Evolutionary conservation across 1,139 yeast genomes (phyloP), one percentile per base, ranked within the genome.

Genomic region (Meyerozyma guilliermondii): DNA sequence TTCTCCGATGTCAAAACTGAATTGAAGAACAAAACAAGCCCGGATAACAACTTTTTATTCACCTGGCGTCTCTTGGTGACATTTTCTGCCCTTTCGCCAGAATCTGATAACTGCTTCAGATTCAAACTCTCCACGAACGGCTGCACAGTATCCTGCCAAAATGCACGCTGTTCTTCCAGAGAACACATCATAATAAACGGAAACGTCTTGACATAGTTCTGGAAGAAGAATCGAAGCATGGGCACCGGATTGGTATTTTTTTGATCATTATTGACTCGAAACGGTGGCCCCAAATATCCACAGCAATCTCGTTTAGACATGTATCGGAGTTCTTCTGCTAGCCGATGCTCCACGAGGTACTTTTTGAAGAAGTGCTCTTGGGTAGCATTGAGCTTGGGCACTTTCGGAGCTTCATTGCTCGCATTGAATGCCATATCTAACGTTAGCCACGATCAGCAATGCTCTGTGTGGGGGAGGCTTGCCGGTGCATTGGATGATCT

Each of bases 281-380:
- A 91, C 0, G 97, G 97, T 7, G 71, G 70, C 0, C 97, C 97
- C 50, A 91, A 75, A 41, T 72, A 60, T 43, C 83, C 69, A 46
- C 88, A 65, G 39, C 89, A 80, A 33, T 76, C 63, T 41, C 80
- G 75, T 47, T 80, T 78, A 43, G 80, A 74, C 41, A 89, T 65
- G 28, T 62, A 60, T 33, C 66, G 76, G 37, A 88, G 68, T 60
- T 91, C 98, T 7, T 72, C 60, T 22, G 74, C 71, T 31, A 89
- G 63, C 53, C 86, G 77, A 13, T 75, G 67, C 49, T 80, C 77
- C 28, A 91, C 65, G 30, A 91, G 69, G 60, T 85, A 89, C 53
- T 94, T 80, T 63, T 91, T 91, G 44, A 91, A 71, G 59, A 86
- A 87, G 55, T 91, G 97, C 61, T 87, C 95, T 56, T 87, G 84